Evolutionary conservation across 2,329 filamentous ascomycete genomes (phyloP).

Genomic region (Colletotrichum sojae): DNA sequence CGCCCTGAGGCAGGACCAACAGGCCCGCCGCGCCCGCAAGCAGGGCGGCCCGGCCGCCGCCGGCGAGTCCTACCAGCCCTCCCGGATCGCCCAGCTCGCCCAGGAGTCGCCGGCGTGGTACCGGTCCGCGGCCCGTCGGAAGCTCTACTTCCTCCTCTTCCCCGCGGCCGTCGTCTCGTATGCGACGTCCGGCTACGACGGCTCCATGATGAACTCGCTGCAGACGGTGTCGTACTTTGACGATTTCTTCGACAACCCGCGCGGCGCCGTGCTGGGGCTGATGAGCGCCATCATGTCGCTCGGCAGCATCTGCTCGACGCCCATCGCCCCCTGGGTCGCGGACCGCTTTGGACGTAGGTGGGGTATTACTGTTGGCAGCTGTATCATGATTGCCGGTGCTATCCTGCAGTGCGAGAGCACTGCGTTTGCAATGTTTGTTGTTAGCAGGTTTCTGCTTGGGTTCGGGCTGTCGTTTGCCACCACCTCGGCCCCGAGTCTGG

Average conservation of each 20-base stretch:
- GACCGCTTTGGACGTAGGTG: constrained; percentile 50
- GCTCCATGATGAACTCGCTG: constrained; percentile 65
- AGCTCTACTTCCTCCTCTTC: constrained; percentile 51
- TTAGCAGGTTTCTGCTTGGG: constrained; percentile 66
- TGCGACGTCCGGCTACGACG: constrained; percentile 64
- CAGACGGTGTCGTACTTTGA: constrained; percentile 60
- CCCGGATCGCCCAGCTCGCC: constrained; percentile 48
- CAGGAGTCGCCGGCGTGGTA: constrained; percentile 49
- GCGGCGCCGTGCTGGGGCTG: constrained; percentile 49
- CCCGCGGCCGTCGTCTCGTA: constrained; percentile 53
- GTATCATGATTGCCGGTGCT: constrained; percentile 51
- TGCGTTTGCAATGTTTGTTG: constrained; percentile 63
- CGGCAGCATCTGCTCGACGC: constrained; percentile 57
- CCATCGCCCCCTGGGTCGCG: constrained; percentile 50
- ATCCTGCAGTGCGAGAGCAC: constrained; percentile 48
- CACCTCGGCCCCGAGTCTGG: constrained; percentile 63
- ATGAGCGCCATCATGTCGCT: constrained; percentile 62
- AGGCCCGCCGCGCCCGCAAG: constrained; percentile 42
- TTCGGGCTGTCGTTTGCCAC: constrained; percentile 68
- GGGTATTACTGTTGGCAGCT: constrained; percentile 49
- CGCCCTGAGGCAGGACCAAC: constrained; percentile 45
- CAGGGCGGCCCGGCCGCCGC: constrained; percentile 34
- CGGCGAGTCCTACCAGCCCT: constrained; percentile 43
- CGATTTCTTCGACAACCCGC: constrained; percentile 54
- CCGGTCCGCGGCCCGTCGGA: constrained; percentile 47